Percentiles rank a stretch among this genome's conserved stretches.
Conservation (phyloP, 164 flowering plant genomes). For the Aristolochia californica region DNA sequence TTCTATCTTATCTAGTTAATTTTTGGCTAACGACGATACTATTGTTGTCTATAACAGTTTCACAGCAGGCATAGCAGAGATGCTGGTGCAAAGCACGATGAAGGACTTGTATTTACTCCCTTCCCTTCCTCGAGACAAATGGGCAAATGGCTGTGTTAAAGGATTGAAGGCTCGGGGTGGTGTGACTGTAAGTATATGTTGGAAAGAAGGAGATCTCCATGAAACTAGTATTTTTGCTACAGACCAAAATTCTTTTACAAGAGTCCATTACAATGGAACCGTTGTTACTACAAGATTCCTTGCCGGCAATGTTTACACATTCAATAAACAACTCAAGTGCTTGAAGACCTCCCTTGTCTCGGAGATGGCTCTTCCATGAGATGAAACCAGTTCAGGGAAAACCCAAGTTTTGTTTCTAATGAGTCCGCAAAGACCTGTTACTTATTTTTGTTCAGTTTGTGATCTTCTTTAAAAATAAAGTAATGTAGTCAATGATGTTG, state of each 20-base stretch:
- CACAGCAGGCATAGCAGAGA: constrained; percentile 75
- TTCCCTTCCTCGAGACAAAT: constrained; percentile 77
- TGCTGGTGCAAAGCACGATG: constrained; percentile 83
- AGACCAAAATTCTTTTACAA: constrained; percentile 20
- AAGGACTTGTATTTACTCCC: constrained; percentile 79
- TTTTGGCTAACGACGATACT: not conserved
- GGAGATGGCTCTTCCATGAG: constrained; percentile 3
- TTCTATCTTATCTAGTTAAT: not conserved
- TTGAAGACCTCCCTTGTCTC: constrained; percentile 22
- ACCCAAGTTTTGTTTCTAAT: too few species aligned
- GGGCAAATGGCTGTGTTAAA: constrained; percentile 74
- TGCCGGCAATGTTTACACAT: constrained; percentile 39
- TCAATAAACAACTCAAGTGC: constrained; percentile 36
- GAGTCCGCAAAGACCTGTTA: too few species aligned
- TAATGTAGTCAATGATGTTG: too few species aligned
- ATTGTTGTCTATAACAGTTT: constrained; percentile 28
- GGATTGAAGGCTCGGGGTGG: constrained; percentile 88
- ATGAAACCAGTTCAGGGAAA: not conserved
- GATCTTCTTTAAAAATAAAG: too few species aligned
- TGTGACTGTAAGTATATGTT: constrained; percentile 61
- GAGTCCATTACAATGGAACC: constrained; percentile 48
- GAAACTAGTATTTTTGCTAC: constrained; percentile 58
- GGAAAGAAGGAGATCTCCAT: constrained; percentile 75
- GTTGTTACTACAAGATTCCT: constrained; percentile 22
- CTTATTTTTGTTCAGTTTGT: too few species aligned